Evolutionary conservation across 345 rosid genomes (phyloP).

Genomic region (Citrus maxima): DNA sequence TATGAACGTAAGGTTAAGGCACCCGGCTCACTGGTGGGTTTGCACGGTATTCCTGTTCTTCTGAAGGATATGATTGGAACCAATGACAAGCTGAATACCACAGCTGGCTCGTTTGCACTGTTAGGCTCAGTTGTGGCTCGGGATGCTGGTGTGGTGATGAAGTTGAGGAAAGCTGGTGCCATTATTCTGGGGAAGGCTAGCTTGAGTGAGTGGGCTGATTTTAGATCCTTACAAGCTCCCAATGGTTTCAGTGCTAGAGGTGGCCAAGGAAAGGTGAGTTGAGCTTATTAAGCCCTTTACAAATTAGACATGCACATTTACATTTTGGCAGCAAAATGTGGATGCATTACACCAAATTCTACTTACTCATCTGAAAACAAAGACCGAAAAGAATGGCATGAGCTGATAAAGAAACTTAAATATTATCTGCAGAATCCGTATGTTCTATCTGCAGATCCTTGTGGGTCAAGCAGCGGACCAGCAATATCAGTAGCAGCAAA

Average conservation of each 20-base stretch:
- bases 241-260: constrained; percentile 54
- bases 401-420: background rate
- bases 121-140: constrained; percentile 58
- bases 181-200: constrained; percentile 79
- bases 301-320: too few relatives aligned
- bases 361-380: background rate
- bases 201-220: constrained; percentile 64
- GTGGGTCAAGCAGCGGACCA: constrained; percentile 27
- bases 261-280: constrained; percentile 63
- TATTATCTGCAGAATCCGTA: constrained; percentile 9
- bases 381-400: background rate
- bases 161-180: constrained; percentile 57
- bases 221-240: constrained; percentile 25
- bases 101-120: constrained; percentile 69
- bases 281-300: background rate
- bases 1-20: constrained; percentile 33
- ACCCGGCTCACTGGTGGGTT: constrained; percentile 11
- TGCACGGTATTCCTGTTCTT: constrained; percentile 67
- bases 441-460: constrained; percentile 15
- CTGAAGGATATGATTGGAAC: constrained; percentile 70
- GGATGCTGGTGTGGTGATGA: constrained; percentile 59
- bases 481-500: constrained; percentile 30
- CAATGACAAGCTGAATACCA: constrained; percentile 60
- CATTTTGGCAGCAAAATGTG: too few relatives aligned
- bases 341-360: background rate